Percentiles rank a stretch among this genome's conserved stretches.
Evolutionary conservation across 768 basidiomycete species (phyloP).

Genomic region (Naganishia kalamii): DNA sequence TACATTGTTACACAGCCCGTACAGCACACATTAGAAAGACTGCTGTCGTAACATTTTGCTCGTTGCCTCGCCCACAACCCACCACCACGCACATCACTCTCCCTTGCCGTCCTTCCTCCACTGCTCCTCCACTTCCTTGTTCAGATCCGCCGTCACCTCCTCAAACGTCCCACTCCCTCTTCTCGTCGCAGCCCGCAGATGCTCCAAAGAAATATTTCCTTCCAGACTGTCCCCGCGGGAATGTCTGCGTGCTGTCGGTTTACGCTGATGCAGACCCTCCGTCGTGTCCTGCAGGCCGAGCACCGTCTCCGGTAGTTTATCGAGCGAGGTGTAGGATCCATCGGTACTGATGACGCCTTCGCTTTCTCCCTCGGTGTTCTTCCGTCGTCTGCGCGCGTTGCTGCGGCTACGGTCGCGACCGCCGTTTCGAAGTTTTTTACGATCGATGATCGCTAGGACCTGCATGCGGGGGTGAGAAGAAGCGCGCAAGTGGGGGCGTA

Average conservation of each 20-base stretch:
- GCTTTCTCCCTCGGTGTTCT: not conserved
- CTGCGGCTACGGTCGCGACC: slow-evolving; percentile 24
- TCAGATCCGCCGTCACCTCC: slow-evolving; percentile 26
- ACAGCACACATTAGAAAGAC: too few relatives aligned
- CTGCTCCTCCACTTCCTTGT: slow-evolving; percentile 22
- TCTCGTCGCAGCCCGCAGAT: slow-evolving; percentile 6
- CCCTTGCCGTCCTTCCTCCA: slow-evolving; percentile 8
- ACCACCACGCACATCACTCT: too few relatives aligned
- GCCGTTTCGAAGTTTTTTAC: not conserved
- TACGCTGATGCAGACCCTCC: slow-evolving; percentile 12
- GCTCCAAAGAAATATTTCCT: slow-evolving; percentile 1
- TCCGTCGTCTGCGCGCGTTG: slow-evolving; percentile 14
- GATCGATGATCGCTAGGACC: not conserved
- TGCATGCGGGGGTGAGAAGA: slow-evolving; percentile 25
- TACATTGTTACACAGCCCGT: too few relatives aligned
- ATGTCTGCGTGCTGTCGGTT: not conserved
- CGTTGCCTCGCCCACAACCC: too few relatives aligned
- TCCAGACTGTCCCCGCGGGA: slow-evolving; percentile 1
- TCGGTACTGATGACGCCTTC: not conserved
- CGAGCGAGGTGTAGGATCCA: not conserved
- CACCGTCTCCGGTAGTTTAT: not conserved
- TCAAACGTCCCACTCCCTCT: slow-evolving; percentile 23
- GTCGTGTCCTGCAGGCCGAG: not conserved
- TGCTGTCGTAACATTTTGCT: too few relatives aligned
- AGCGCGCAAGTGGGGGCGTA: not conserved